These are phyloP conservation scores for Pythium scleroteichum DNA, from an alignment of 352 stramenopile genomes.

Conservation along the genomic window DNA sequence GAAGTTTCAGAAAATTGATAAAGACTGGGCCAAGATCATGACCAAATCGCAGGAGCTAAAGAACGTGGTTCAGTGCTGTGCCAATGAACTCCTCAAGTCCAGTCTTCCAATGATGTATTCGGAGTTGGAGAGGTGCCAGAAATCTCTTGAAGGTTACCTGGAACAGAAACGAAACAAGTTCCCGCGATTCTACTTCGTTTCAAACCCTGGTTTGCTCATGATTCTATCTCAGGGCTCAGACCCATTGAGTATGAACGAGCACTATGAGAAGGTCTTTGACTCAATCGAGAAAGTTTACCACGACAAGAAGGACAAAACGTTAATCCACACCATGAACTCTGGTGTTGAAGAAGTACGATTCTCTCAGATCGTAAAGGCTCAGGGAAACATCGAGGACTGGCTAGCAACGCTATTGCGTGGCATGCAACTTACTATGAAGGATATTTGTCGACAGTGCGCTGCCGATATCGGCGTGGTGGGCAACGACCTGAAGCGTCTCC, in stretches of 20 bases:
- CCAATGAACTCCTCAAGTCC: slow-evolving; percentile 96
- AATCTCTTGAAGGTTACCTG: slow-evolving; percentile 97
- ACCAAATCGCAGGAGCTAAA: slow-evolving; percentile 89
- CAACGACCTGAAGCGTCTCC: slow-evolving; percentile 90
- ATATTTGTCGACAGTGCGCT: slow-evolving; percentile 93
- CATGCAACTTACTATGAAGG: slow-evolving; percentile 98
- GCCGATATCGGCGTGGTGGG: slow-evolving; percentile 91
- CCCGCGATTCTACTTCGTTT: slow-evolving; percentile 99
- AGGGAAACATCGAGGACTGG: slow-evolving; percentile 99
- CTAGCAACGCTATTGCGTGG: slow-evolving; percentile 93
- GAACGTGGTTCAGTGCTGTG: slow-evolving; percentile 93
- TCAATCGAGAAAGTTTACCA: slow-evolving; percentile 98
- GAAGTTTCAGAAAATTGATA: slow-evolving; percentile 98
- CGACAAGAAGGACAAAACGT: slow-evolving; percentile 98
- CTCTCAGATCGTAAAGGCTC: slow-evolving; percentile 92
- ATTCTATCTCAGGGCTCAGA: slow-evolving; percentile 98
- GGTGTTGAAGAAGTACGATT: slow-evolving; percentile 96
- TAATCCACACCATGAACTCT: slow-evolving; percentile 93
- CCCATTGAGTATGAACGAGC: slow-evolving; percentile 97
- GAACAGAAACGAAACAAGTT: slow-evolving; percentile 99
- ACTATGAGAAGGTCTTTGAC: slow-evolving; percentile 99
- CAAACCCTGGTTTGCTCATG: slow-evolving; percentile 96
- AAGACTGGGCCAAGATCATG: slow-evolving; percentile 99
- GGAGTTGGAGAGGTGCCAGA: slow-evolving; percentile 98
- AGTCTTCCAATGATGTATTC: slow-evolving; percentile 97